phyloP scores from a whole-genome alignment of 1,284 basidiomycete genomes.

The Wolfiporia cocos region DNA sequence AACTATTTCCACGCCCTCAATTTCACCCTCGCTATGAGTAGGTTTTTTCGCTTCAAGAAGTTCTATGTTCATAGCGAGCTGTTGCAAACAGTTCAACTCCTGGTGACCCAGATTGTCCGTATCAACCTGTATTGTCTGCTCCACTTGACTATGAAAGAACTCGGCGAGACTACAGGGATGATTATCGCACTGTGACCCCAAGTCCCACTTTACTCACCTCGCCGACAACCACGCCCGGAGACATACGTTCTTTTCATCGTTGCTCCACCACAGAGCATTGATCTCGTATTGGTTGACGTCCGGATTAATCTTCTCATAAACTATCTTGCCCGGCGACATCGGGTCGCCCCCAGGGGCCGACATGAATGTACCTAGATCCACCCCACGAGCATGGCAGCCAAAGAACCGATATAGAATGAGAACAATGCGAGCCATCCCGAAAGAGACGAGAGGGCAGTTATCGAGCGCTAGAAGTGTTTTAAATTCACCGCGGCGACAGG shows the following conservation, averaged over 20 bases:
- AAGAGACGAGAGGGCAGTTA: background rate
- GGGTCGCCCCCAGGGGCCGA: background rate
- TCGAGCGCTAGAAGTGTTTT: background rate
- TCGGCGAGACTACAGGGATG: background rate
- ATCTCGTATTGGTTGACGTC: background rate
- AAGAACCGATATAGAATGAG: background rate
- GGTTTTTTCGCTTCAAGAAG: conserved; percentile 19
- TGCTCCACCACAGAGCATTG: background rate
- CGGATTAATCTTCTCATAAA: background rate
- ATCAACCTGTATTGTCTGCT: background rate
- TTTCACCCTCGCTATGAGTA: conserved; percentile 18
- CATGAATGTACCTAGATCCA: background rate
- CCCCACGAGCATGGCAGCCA: background rate
- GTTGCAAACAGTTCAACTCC: conserved; percentile 12
- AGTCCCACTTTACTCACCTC: conserved; percentile 1
- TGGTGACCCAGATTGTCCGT: background rate
- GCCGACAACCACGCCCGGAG: conserved; percentile 6
- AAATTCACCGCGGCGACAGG: no score
- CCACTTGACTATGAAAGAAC: background rate
- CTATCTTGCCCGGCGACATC: background rate
- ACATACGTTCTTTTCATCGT: background rate
- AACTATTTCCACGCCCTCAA: conserved; percentile 5
- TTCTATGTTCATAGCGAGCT: conserved; percentile 12
- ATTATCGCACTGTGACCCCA: background rate
- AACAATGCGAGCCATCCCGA: background rate